A percentile compares a stretch with the other conserved stretches of the same genome.
Evolutionary conservation across 768 basidiomycete genomes (phyloP).

Genomic region (Rhodotorula sphaerocarpa): DNA sequence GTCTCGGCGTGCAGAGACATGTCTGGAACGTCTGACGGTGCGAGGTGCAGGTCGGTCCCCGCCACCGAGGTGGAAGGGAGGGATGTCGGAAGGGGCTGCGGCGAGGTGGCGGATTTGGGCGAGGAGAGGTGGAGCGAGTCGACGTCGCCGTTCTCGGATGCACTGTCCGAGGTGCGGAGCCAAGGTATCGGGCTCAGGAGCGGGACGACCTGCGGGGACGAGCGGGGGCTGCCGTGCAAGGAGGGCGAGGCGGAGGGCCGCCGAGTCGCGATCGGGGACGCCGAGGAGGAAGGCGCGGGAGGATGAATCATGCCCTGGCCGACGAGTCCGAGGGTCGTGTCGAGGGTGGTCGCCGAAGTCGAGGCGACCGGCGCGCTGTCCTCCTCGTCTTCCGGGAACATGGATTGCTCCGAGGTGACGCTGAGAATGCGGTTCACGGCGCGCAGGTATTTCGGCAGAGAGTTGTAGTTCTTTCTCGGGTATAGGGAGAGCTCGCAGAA

Average conservation of each 20-base stretch:
- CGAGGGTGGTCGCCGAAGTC: conserved; percentile 24
- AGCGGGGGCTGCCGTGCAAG: background rate
- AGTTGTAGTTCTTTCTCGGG: conserved; percentile 64
- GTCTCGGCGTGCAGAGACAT: background rate
- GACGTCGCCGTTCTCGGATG: conserved; percentile 3
- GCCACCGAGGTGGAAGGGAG: conserved; percentile 50
- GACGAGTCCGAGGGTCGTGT: conserved; percentile 18
- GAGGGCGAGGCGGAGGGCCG: background rate
- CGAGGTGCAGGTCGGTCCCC: conserved; percentile 49
- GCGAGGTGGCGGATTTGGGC: background rate
- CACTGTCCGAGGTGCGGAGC: conserved; percentile 7
- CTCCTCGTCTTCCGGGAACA: conserved; percentile 30
- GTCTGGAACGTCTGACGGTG: background rate
- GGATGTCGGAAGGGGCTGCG: conserved; percentile 52
- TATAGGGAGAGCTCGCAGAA: conserved; percentile 69
- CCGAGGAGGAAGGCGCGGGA: conserved; percentile 9
- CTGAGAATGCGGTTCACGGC: conserved; percentile 73
- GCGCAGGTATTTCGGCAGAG: conserved; percentile 76
- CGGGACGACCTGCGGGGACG: conserved; percentile 27
- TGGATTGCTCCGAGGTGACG: conserved; percentile 59
- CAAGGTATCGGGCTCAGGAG: conserved; percentile 38
- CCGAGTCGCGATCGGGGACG: background rate
- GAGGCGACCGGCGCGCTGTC: conserved; percentile 20
- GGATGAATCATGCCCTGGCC: conserved; percentile 14
- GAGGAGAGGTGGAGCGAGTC: conserved; percentile 10